Evolutionary conservation across 1,284 basidiomycete species (phyloP).

Genomic region (Lentinus polychrous): DNA sequence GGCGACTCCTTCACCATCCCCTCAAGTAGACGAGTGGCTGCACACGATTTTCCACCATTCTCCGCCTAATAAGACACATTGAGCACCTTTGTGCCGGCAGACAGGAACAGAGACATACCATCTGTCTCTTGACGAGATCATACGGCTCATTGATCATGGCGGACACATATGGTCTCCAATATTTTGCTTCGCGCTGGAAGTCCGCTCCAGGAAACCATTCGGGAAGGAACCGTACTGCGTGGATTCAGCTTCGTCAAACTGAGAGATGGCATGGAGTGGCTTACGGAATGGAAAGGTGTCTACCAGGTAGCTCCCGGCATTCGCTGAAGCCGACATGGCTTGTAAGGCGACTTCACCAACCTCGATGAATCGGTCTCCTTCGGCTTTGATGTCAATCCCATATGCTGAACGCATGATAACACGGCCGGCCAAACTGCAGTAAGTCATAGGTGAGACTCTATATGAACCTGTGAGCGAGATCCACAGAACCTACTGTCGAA

Average conservation of each 20-base stretch:
- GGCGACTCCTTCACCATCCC: neutral
- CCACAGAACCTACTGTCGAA: conserved; percentile 19
- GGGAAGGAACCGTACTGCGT: conserved; percentile 28
- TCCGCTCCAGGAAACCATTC: conserved; percentile 33
- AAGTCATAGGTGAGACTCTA: neutral
- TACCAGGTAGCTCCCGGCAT: conserved; percentile 18
- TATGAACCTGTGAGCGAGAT: no score
- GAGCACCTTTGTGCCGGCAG: neutral
- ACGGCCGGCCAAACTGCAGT: conserved; percentile 16
- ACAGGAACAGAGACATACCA: conserved; percentile 4
- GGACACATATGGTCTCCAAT: conserved; percentile 14
- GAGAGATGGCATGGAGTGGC: neutral
- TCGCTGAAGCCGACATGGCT: conserved; percentile 11
- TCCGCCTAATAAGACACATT: neutral
- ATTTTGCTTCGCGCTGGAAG: conserved; percentile 36
- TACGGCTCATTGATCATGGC: conserved; percentile 8
- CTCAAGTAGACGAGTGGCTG: neutral
- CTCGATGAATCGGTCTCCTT: conserved; percentile 17
- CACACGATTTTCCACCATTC: neutral
- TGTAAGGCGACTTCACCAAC: conserved; percentile 16
- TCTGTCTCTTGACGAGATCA: conserved; percentile 5
- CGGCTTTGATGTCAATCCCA: conserved; percentile 17
- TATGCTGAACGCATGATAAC: conserved; percentile 20
- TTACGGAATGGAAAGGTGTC: conserved; percentile 20
- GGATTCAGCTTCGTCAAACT: neutral